Conservation (phyloP, 1,284 basidiomycete genomes). For the Austroboletus niveus region DNA sequence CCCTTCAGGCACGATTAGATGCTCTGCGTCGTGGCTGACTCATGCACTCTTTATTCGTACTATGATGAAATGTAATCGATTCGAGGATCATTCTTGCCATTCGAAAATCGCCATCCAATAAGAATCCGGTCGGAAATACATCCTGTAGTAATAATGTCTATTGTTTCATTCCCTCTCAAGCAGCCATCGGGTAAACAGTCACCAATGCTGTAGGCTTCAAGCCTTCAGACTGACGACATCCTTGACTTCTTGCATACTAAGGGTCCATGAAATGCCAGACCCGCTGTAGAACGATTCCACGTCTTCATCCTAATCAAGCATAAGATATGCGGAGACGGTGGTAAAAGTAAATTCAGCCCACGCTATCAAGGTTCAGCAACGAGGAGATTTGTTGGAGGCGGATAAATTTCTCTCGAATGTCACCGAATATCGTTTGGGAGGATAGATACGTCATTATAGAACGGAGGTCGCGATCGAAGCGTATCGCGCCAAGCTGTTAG, state of each 20-base stretch:
- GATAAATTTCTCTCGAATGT: conserved; percentile 88
- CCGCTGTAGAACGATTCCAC: conserved; percentile 90
- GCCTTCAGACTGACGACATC: conserved; percentile 64
- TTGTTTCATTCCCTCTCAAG: not conserved
- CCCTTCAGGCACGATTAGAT: conserved; percentile 84
- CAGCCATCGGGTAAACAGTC: too few relatives aligned
- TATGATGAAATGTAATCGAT: conserved; percentile 2
- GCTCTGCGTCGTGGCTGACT: conserved; percentile 65
- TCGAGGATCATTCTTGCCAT: not conserved
- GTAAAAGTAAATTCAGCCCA: conserved; percentile 38
- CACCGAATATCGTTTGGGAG: conserved; percentile 83
- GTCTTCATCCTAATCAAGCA: conserved; percentile 72
- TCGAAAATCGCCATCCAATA: too few relatives aligned
- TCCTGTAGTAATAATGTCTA: not conserved
- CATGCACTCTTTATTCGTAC: conserved; percentile 2
- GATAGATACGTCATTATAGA: conserved; percentile 82
- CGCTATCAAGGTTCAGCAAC: conserved; percentile 85
- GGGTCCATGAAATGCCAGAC: conserved; percentile 88
- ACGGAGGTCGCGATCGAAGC: conserved; percentile 92
- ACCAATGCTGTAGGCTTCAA: conserved; percentile 27
- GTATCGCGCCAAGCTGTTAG: conserved; percentile 87
- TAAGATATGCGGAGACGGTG: conserved; percentile 6
- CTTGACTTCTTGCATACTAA: conserved; percentile 77
- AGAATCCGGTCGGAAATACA: too few relatives aligned
- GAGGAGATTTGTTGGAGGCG: conserved; percentile 93